Evolutionary conservation across 805 yeast species (phyloP), one percentile per base, ranked within the genome.

Genomic region (Priceomyces haplophilus): DNA sequence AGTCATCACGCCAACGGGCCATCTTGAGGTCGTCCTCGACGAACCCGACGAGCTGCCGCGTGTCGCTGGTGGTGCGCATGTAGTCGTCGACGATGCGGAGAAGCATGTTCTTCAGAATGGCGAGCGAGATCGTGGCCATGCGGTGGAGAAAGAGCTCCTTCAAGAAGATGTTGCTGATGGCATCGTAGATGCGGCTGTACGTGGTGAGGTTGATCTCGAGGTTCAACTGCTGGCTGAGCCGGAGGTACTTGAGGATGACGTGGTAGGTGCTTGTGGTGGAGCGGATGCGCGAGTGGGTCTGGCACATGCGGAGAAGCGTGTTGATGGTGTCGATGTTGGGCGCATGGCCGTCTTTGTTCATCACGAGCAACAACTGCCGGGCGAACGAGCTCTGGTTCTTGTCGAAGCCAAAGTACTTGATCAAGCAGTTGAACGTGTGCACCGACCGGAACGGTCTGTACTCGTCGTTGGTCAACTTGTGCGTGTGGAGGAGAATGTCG

Each of bases 381-480:
- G 74, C 69, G 52, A 70, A 69, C 12, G 64, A 50, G 44, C 63
- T 64, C 49, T 71, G 75, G 50, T 65, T 59, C 47, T 69, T 69
- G 37, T 55, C 62, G 44, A 40, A 58, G 7, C 75, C 76, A 54
- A 68, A 71, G 48, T 52, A 71, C 39, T 66, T 55, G 42, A 71
- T 69, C 18, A 70, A 53, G 41, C 59, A 59, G 51, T 70, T 71
- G 50, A 59, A 71, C 1, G 75, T 66, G 8, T 64, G 58, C 4
- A 56, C 64, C 3, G 67, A 59, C 24, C 75, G 46, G 40, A 40
- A 56, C 1, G 52, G 53, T 40, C 60, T 61, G 52, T 53, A 67
- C 34, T 55, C 49, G 3, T 43, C 46, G 41, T 66, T 67, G 13
- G 58, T 61, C 24, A 69, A 46, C 20, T 56, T 58, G 45, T 70